phyloP scores from a whole-genome alignment of 306 rosid genomes.

The Pachyrhizus erosus region DNA sequence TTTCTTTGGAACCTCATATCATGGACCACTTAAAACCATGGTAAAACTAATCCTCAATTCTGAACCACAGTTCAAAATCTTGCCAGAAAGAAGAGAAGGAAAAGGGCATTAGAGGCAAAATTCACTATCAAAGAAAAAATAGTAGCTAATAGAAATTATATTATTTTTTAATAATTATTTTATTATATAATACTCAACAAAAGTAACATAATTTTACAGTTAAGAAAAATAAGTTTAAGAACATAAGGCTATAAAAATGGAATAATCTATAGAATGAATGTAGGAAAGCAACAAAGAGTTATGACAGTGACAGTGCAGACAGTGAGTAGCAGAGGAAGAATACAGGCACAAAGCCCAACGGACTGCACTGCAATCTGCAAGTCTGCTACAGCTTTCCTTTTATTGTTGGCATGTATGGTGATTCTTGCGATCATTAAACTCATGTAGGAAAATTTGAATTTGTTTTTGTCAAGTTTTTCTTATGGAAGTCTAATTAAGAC shows the following conservation, averaged over 20 bases:
- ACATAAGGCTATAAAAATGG: too few relatives aligned
- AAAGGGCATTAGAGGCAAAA: not conserved
- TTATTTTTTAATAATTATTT: not conserved
- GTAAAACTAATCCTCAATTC: not conserved
- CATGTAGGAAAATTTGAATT: not conserved
- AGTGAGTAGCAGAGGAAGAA: not conserved
- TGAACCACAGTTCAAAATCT: not conserved
- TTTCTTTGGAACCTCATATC: not conserved
- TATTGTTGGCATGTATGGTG: too few relatives aligned
- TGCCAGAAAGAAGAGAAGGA: not conserved
- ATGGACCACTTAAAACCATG: not conserved
- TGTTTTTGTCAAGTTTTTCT: not conserved
- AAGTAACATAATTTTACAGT: not conserved
- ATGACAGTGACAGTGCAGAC: too few relatives aligned
- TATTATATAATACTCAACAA: not conserved
- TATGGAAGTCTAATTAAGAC: not conserved
- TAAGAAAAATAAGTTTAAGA: not conserved
- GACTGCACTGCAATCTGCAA: not conserved
- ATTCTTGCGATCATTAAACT: not conserved
- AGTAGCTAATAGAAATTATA: not conserved
- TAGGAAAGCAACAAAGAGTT: not conserved
- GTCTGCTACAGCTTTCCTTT: not conserved
- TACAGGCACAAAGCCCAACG: not conserved
- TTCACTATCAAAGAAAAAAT: not conserved
- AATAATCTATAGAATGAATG: not conserved